phyloP scores from a whole-genome alignment of 2,329 filamentous ascomycete species.

The Magnaporthales sp. region DNA sequence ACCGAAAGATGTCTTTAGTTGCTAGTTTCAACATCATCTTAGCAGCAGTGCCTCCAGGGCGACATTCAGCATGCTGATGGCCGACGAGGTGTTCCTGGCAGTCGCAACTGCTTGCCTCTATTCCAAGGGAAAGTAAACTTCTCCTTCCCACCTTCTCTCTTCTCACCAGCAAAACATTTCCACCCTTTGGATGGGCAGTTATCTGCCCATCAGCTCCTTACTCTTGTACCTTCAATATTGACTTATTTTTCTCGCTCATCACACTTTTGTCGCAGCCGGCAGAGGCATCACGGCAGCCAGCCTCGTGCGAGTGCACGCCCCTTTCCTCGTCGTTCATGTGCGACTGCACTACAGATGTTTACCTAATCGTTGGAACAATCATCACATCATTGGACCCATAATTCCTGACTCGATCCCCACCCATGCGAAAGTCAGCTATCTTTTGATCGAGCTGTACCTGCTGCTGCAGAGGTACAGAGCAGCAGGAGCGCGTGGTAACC shows the following conservation, averaged over 20 bases:
- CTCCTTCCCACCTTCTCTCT: background rate
- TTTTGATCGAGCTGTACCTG: background rate
- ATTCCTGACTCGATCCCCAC: conserved; percentile 1
- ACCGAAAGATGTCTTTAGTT: background rate
- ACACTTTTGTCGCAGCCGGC: background rate
- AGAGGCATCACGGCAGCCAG: background rate
- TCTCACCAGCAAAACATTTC: background rate
- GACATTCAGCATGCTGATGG: background rate
- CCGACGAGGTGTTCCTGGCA: background rate
- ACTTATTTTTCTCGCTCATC: background rate
- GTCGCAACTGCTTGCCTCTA: background rate
- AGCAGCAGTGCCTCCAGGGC: background rate
- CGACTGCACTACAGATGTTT: background rate
- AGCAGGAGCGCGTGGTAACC: background rate
- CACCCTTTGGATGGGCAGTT: background rate
- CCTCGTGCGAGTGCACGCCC: conserved; percentile 1
- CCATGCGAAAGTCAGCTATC: background rate
- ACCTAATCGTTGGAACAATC: background rate
- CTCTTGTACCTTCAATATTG: background rate
- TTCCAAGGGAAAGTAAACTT: background rate
- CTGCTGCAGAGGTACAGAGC: background rate
- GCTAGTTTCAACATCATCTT: background rate
- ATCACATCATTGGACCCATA: background rate
- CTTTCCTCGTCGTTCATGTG: background rate
- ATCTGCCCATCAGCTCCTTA: background rate